These are phyloP conservation scores for Arthroderma sp. DNA, from an alignment of 2,329 filamentous ascomycete species.

Conservation along the genomic window DNA sequence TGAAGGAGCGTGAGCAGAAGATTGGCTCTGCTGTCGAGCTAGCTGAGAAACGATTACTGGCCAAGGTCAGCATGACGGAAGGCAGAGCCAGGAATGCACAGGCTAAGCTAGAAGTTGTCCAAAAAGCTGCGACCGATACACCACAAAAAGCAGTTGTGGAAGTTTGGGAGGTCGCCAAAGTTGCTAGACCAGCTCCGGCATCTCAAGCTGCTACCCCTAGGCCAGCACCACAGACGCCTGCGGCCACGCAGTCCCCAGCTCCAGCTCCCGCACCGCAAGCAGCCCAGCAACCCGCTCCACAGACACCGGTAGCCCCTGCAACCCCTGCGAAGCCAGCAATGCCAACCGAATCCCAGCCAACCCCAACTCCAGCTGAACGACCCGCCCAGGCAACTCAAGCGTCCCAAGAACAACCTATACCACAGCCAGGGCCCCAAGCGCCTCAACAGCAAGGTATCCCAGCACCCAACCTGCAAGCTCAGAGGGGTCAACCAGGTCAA, in stretches of 20 bases:
- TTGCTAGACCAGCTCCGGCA: constrained; percentile 26
- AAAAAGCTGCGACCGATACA: constrained; percentile 72
- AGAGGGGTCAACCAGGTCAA: constrained; percentile 6
- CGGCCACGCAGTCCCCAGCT: constrained; percentile 9
- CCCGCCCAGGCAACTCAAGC: constrained; percentile 9
- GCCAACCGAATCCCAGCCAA: constrained; percentile 5
- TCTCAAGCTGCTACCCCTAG: constrained; percentile 11
- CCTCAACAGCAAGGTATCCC: constrained; percentile 1
- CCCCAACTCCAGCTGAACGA: constrained; percentile 10
- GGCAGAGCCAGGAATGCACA: constrained; percentile 51
- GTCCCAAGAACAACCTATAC: background rate
- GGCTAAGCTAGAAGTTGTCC: constrained; percentile 66
- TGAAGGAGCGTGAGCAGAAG: constrained; percentile 43
- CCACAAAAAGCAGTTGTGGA: constrained; percentile 72
- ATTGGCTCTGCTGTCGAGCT: constrained; percentile 53
- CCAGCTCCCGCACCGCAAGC: constrained; percentile 10
- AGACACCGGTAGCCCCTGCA: constrained; percentile 10
- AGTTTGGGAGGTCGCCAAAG: constrained; percentile 73
- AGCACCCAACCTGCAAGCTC: background rate
- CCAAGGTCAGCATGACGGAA: constrained; percentile 69
- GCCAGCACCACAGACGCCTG: constrained; percentile 8
- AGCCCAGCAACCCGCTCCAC: constrained; percentile 11
- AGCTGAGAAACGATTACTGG: constrained; percentile 59
- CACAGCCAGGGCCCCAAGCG: constrained; percentile 3
- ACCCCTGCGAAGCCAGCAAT: constrained; percentile 2